Base-by-base conservation (phyloP, 1,284 basidiomycete species). In the Cystobasidium sp. region DNA sequence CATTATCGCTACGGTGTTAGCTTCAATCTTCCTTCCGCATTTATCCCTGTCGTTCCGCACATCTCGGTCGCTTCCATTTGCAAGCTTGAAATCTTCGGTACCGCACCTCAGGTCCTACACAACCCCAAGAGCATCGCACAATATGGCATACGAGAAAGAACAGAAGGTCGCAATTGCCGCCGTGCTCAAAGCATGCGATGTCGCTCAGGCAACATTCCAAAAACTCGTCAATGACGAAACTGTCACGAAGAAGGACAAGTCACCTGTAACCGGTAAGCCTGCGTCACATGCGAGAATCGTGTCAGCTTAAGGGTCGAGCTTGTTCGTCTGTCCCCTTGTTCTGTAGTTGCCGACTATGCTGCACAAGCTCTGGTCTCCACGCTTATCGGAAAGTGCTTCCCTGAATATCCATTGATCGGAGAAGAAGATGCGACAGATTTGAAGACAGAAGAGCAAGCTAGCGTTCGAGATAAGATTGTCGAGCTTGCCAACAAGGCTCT, bases 361-460 rank as follows among this genome's bases (percentile, higher is more conserved):
- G 92, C 93, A 0, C 95, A 97, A 81, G 92, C 94, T 0, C 87
- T 97, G 59, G 89, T 97, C 79, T 91, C 91, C 76, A 88, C 89
- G 55, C 90, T 97, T 78, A 86, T 94, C 39, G 80, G 83, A 14
- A 84, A 85, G 18, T 88, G 90, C 6, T 98, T 96, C 83, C 93
- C 94, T 0, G 79, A 86, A 0, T 95, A 98, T 83, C 87, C 87
- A 18, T 93, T 99, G 80, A 90, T 99, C 44, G 97, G 95, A 43
- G 97, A 99, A 83, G 97, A 99, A 83, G 94, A 97, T 81, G 90
- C 95, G 0, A 85, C 87, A 0, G 93, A 95, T 76, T 84, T 97
- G 68, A 86, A 86, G 18, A 83, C 84, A 8, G 86, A 86, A 43
- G 83, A 82, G 18, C 83, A 82, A 0, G 78, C 80, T 20, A 64